These are phyloP conservation scores for Panus rudis DNA, from an alignment of 768 basidiomycete species.

Conservation along the genomic window DNA sequence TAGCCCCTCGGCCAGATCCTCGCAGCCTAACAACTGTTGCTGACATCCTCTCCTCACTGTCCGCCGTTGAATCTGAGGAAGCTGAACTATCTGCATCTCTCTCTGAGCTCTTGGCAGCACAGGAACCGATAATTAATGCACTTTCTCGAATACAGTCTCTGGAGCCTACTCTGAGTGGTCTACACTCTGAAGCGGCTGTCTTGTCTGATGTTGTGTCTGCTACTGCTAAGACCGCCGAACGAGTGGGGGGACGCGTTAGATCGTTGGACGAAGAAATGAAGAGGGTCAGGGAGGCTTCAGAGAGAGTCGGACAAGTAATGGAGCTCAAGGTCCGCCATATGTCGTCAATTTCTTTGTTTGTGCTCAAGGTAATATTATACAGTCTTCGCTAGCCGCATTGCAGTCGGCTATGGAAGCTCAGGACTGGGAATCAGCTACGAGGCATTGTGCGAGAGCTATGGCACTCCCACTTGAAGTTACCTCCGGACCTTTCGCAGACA, in stretches of 20 bases:
- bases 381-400: constrained; percentile 59
- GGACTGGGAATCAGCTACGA: constrained; percentile 94
- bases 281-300: constrained; percentile 82
- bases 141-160: constrained; percentile 57
- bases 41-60: constrained; percentile 70
- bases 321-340: constrained; percentile 73
- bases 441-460: constrained; percentile 90
- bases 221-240: constrained; percentile 76
- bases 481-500: constrained; percentile 78
- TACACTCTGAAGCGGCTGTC: constrained; percentile 48
- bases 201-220: constrained; percentile 53
- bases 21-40: constrained; percentile 48
- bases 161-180: constrained; percentile 53
- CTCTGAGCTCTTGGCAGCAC: constrained; percentile 59
- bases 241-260: constrained; percentile 88
- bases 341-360: constrained; percentile 20
- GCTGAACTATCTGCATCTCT: constrained; percentile 69
- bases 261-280: constrained; percentile 91
- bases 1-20: constrained; percentile 14
- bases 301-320: constrained; percentile 87
- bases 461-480: constrained; percentile 71
- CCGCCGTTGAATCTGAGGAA: constrained; percentile 71
- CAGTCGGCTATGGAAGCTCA: constrained; percentile 61
- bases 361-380: constrained; percentile 13
- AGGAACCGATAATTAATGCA: constrained; percentile 57